Base-by-base conservation (phyloP, 176 grass and related monocot species). In the Avena insularis region DNA sequence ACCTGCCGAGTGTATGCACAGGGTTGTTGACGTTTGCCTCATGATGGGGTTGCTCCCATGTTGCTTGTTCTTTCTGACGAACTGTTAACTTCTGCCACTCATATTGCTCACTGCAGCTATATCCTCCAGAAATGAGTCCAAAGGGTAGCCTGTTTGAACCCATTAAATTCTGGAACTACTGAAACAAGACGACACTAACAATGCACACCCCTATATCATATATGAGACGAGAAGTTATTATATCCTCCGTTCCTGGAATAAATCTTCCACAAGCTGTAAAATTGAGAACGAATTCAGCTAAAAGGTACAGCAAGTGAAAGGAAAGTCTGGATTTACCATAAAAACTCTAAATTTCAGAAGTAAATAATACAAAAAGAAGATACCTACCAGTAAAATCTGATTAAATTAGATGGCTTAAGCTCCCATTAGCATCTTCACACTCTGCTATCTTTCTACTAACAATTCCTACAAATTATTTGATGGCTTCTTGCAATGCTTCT, bases 41-140 rank as follows among this genome's bases (percentile, higher is more conserved):
- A 82, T 20, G 15, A 69, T 82, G 71, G 72, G 25, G 27, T 61
- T 86, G 50, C 70, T 75, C 71, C 40, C 40, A 69, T 82, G 60
- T 45, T 85, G 49, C 69, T 14, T 61, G 69, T 25, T 86, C 78
- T 51, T 71, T 86, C 76, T 77, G 60, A 53, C 17, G 10, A 82
- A 61, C 29, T 62, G 62, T 25, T 31, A 90, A 77, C 20, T 86
- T 55, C 17, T 86, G 60, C 88, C 88, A 90, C 2, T 86, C 78
- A 10, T 90, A 90, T 54, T 90, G 79, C 60, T 86, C 51, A 19
- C 50, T 51, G 71, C 61, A 25, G 2, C 29, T 46, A 84, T 82
- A 57, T 76, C 78, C 71, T 51, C 43, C 35, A 12, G 78, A 57
- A 82, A 35, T 14, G 46, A 68, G 14, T 59, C 50, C 88, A 86